These are phyloP conservation scores for Aristolochia fimbriata DNA, from an alignment of 164 flowering plant species.

Conservation along the genomic window DNA sequence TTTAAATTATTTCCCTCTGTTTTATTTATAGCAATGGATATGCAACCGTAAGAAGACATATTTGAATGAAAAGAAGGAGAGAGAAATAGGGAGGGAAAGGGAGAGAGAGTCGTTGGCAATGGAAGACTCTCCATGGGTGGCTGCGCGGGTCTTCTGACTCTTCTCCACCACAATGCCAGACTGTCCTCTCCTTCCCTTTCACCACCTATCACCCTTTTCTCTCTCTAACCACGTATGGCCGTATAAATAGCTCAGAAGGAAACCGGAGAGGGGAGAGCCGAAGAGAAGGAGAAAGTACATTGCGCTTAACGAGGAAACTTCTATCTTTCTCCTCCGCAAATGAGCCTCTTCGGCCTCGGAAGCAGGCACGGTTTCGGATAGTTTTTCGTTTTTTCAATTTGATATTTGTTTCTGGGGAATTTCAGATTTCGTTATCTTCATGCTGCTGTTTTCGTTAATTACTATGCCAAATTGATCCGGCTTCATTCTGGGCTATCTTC, in stretches of 20 bases:
- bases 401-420: neutral
- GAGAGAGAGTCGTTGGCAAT: neutral
- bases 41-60: neutral
- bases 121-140: too few species aligned
- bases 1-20: too few species aligned
- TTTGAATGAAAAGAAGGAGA: neutral
- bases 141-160: neutral
- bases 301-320: neutral
- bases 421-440: neutral
- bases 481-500: neutral
- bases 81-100: neutral
- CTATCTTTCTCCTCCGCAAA: slow-evolving; percentile 5
- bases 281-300: neutral
- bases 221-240: neutral
- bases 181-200: slow-evolving; percentile 3
- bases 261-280: neutral
- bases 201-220: slow-evolving; percentile 1
- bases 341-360: slow-evolving; percentile 67
- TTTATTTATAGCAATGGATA: neutral
- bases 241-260: neutral
- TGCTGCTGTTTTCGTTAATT: neutral
- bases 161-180: slow-evolving; percentile 3
- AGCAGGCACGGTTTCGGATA: slow-evolving; percentile 25
- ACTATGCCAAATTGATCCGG: neutral
- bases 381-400: neutral